Evolutionary conservation across 176 grass and related monocot genomes (phyloP).

Genomic region (Musa troglodytarum): DNA sequence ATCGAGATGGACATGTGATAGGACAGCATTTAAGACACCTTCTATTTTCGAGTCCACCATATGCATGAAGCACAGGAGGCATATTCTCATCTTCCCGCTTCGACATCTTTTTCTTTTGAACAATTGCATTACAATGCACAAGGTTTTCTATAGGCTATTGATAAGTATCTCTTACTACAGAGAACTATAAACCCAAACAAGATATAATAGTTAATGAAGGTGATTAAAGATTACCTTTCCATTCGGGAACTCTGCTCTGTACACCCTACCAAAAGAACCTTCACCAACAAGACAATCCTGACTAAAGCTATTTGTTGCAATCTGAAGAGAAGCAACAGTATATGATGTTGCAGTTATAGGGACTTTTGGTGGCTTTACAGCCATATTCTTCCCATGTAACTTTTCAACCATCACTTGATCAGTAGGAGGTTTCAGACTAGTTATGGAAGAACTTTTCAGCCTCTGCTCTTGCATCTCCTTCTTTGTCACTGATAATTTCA

Average conservation of each 20-base stretch:
- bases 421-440: slow-evolving; percentile 38
- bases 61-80: neutral
- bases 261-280: slow-evolving; percentile 91
- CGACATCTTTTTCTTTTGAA: too few relatives aligned
- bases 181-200: too few relatives aligned
- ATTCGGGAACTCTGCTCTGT: slow-evolving; percentile 81
- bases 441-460: slow-evolving; percentile 33
- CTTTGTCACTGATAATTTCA: slow-evolving; percentile 46
- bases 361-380: slow-evolving; percentile 51
- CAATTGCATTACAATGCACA: too few relatives aligned
- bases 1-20: neutral
- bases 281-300: slow-evolving; percentile 95
- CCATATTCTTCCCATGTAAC: slow-evolving; percentile 55
- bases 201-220: too few relatives aligned
- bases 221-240: slow-evolving; percentile 52
- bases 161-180: too few relatives aligned
- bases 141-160: too few relatives aligned
- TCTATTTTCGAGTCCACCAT: neutral
- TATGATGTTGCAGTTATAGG: slow-evolving; percentile 62
- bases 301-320: slow-evolving; percentile 89
- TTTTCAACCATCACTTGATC: slow-evolving; percentile 69
- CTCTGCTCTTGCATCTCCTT: slow-evolving; percentile 53
- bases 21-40: neutral
- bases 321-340: slow-evolving; percentile 85
- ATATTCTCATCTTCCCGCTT: too few relatives aligned